Conservation (phyloP, 805 yeast genomes). For the Nakazawaea anatomiae region DNA sequence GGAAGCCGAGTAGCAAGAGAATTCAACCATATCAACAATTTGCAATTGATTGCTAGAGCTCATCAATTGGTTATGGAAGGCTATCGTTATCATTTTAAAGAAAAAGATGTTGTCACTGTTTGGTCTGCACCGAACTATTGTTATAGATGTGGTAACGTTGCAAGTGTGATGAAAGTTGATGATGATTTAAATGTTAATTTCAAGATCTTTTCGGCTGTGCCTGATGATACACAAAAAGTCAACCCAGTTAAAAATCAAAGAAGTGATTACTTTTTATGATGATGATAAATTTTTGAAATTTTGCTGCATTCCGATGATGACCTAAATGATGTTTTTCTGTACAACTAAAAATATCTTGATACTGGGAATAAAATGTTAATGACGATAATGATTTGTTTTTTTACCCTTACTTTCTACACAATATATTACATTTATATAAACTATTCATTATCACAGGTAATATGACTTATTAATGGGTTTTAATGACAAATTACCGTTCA, state of each 20-base stretch:
- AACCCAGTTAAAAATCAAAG: slow-evolving; percentile 29
- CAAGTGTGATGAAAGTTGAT: slow-evolving; percentile 94
- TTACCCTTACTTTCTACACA: not conserved
- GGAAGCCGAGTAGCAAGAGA: slow-evolving; percentile 93
- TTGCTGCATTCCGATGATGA: not conserved
- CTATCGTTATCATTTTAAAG: slow-evolving; percentile 91
- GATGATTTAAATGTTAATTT: slow-evolving; percentile 84
- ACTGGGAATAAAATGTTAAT: not conserved
- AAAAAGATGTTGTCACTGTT: slow-evolving; percentile 93
- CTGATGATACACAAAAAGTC: slow-evolving; percentile 55
- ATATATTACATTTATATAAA: not conserved
- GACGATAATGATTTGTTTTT: not conserved
- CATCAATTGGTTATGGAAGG: slow-evolving; percentile 99
- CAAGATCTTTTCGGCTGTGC: slow-evolving; percentile 92
- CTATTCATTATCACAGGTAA: no score
- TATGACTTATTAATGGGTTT: no score
- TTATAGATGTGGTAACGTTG: slow-evolving; percentile 96
- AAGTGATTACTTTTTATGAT: slow-evolving; percentile 29
- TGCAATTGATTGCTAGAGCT: slow-evolving; percentile 87
- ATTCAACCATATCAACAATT: slow-evolving; percentile 90
- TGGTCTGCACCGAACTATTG: slow-evolving; percentile 98
- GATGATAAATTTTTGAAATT: not conserved
- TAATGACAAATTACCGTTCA: no score
- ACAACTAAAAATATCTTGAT: not conserved
- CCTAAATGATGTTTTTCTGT: not conserved